Evolutionary conservation across 2,329 filamentous ascomycete genomes (phyloP).

Genomic region (Scopulariopsis brevicaulis): DNA sequence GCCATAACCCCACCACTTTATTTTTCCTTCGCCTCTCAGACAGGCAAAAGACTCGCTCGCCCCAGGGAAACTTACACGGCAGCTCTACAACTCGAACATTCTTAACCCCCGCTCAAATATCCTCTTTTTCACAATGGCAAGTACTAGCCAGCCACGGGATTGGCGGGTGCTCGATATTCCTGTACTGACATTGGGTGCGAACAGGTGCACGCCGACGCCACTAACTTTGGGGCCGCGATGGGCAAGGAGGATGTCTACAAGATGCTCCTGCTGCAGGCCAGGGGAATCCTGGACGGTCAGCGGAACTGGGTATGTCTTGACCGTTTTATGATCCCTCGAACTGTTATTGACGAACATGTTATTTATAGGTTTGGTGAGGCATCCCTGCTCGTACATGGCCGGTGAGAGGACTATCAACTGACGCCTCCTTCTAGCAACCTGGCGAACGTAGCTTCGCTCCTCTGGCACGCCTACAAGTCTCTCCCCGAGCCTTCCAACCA

Average conservation of each 20-base stretch:
- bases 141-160: neutral
- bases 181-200: neutral
- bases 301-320: slow-evolving; percentile 57
- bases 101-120: neutral
- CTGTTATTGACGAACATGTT: neutral
- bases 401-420: neutral
- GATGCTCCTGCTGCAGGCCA: slow-evolving; percentile 61
- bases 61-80: no score
- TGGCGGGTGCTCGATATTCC: neutral
- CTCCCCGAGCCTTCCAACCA: slow-evolving; percentile 51
- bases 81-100: no score
- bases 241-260: slow-evolving; percentile 63
- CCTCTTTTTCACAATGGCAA: neutral
- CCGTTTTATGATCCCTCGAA: neutral
- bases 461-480: slow-evolving; percentile 73
- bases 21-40: neutral
- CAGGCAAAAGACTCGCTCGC: neutral
- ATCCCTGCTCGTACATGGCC: neutral
- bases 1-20: neutral
- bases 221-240: slow-evolving; percentile 56
- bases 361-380: neutral
- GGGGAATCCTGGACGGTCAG: slow-evolving; percentile 59
- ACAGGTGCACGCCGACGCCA: slow-evolving; percentile 69
- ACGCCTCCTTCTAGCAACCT: slow-evolving; percentile 47
- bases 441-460: slow-evolving; percentile 60